A percentile compares a stretch with the other conserved stretches of the same genome.
Evolutionary conservation across 2,329 filamentous ascomycete species (phyloP).

Genomic region (Akanthomyces dipterigenus): DNA sequence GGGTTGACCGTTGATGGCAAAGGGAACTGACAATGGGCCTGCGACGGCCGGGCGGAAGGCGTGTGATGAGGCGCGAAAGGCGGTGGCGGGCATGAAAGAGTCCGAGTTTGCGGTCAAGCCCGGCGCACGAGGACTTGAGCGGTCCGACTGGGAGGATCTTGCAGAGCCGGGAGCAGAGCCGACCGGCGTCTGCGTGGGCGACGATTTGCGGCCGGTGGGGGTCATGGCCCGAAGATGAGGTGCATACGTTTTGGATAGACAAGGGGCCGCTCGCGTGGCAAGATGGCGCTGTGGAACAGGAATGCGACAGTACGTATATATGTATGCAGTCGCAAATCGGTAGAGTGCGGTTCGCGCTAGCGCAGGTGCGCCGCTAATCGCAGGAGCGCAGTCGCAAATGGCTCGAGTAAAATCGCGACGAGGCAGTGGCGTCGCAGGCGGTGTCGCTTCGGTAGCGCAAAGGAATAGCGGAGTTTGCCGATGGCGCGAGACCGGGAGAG

Average conservation of each 20-base stretch:
- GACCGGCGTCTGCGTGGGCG: slow-evolving; percentile 17
- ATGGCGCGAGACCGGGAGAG: background rate
- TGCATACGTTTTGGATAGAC: slow-evolving; percentile 18
- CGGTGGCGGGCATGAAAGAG: slow-evolving; percentile 41
- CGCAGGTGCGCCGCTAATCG: background rate
- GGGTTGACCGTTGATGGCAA: slow-evolving; percentile 24
- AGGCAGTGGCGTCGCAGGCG: background rate
- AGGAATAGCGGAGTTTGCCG: background rate
- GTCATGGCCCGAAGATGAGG: slow-evolving; percentile 23
- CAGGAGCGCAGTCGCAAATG: background rate
- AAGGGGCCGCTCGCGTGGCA: background rate
- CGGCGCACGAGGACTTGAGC: slow-evolving; percentile 26
- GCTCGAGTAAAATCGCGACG: background rate
- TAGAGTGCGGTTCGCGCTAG: background rate
- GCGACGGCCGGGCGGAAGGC: slow-evolving; percentile 29
- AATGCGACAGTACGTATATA: background rate
- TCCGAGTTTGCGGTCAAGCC: slow-evolving; percentile 19
- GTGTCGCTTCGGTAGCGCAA: background rate
- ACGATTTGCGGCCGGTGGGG: slow-evolving; percentile 18
- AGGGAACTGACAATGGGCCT: slow-evolving; percentile 27
- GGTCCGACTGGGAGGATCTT: slow-evolving; percentile 21
- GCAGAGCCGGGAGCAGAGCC: slow-evolving; percentile 21
- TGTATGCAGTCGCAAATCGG: background rate
- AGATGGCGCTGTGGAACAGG: background rate
- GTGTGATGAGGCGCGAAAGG: slow-evolving; percentile 31